These are phyloP conservation scores for Apophysomyces trapeziformis DNA, from an alignment of 371 early-diverging fungal genomes.

Conservation along the genomic window DNA sequence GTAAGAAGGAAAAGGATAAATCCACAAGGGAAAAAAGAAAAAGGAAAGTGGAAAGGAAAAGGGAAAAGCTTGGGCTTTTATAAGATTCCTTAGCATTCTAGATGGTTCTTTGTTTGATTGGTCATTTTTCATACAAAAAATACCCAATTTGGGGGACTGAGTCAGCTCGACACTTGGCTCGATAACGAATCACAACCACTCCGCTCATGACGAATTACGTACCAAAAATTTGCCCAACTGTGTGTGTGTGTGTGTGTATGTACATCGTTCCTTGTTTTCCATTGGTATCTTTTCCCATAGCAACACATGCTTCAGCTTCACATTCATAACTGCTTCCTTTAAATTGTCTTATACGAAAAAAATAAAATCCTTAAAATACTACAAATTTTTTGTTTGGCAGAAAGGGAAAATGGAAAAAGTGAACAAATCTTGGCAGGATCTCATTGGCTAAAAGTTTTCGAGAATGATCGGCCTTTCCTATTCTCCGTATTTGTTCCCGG, in stretches of 20 bases:
- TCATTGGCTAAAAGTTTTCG: conserved; percentile 2
- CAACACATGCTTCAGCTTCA: background rate
- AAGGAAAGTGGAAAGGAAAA: background rate
- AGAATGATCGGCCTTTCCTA: conserved; percentile 7
- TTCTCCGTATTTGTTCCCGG: conserved; percentile 4
- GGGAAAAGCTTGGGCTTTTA: background rate
- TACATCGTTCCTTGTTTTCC: background rate
- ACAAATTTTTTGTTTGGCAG: background rate
- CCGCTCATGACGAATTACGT: background rate
- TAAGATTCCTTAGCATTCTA: background rate
- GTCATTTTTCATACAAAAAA: background rate
- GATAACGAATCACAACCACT: no score
- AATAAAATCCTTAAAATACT: background rate
- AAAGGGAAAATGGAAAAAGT: background rate
- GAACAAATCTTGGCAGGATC: conserved; percentile 2
- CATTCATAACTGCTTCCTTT: background rate
- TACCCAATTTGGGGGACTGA: background rate
- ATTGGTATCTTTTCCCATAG: background rate
- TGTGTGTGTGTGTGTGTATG: background rate
- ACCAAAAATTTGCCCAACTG: background rate
- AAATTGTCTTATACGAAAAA: background rate
- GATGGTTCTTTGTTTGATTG: conserved; percentile 1
- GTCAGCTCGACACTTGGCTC: no score
- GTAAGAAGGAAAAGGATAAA: background rate
- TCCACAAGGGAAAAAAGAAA: background rate